A percentile compares a stretch with the other conserved stretches of the same genome.
Evolutionary conservation across 164 flowering plant genomes (phyloP).

Genomic region (Annona squamosa): DNA sequence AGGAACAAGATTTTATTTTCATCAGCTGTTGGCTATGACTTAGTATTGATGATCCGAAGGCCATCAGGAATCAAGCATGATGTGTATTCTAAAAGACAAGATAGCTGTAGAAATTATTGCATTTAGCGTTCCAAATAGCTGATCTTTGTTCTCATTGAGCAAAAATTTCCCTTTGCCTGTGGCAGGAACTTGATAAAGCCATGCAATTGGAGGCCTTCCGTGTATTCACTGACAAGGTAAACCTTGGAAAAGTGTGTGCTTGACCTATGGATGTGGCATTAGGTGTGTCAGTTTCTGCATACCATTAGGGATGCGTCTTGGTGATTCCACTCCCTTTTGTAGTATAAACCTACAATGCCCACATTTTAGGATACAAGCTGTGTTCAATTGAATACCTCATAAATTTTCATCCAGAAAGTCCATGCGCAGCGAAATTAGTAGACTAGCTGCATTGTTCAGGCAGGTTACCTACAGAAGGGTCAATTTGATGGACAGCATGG

Average conservation of each 20-base stretch:
- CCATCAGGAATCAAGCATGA: neutral
- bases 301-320: neutral
- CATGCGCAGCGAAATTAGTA: neutral
- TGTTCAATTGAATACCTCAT: neutral
- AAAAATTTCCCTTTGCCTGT: neutral
- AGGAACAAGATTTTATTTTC: neutral
- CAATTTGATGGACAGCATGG: neutral
- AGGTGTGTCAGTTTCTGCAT: neutral
- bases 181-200: conserved; percentile 65
- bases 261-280: neutral
- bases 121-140: neutral
- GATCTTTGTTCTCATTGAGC: neutral
- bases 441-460: neutral
- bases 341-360: neutral
- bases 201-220: conserved; percentile 52
- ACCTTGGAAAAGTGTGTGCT: neutral
- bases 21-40: neutral
- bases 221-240: conserved; percentile 64
- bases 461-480: neutral
- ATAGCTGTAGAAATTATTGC: neutral
- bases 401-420: neutral
- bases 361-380: neutral
- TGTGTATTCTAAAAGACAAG: neutral
- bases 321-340: neutral
- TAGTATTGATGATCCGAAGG: neutral